Evolutionary conservation across 306 rosid genomes (phyloP).

Genomic region (Malus sylvestris): DNA sequence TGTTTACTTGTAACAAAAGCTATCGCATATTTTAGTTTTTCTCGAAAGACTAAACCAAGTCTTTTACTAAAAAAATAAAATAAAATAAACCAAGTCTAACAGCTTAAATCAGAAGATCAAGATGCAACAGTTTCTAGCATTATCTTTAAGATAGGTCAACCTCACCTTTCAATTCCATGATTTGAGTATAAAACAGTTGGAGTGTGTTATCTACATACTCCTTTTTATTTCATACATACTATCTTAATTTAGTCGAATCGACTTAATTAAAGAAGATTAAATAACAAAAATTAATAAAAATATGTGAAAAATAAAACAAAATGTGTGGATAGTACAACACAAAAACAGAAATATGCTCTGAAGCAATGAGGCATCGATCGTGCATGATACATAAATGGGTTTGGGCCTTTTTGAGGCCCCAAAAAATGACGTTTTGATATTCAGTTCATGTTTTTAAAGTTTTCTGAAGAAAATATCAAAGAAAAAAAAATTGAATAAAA

Average conservation of each 20-base stretch:
- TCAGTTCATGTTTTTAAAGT: not conserved
- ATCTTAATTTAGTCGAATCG: too few species aligned
- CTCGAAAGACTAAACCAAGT: not conserved
- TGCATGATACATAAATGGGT: not conserved
- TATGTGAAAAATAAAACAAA: too few species aligned
- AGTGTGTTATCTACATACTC: fast-evolving
- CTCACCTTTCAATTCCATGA: not conserved
- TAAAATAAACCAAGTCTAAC: not conserved
- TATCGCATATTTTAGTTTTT: not conserved
- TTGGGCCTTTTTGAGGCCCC: not conserved
- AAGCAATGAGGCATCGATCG: not conserved
- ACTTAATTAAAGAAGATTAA: too few species aligned
- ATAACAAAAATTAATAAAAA: too few species aligned
- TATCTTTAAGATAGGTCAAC: not conserved
- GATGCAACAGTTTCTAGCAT: not conserved
- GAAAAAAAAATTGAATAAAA: too few species aligned
- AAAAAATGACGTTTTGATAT: not conserved
- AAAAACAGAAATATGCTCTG: too few species aligned
- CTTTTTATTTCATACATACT: too few species aligned
- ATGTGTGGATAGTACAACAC: too few species aligned
- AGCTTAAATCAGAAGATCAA: not conserved
- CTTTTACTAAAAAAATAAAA: not conserved
- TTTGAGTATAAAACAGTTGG: not conserved
- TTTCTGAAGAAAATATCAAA: not conserved
- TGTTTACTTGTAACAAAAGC: not conserved